Percentiles rank a stretch among this genome's conserved stretches.
phyloP scores from a whole-genome alignment of 164 flowering plant species.

The Magnolia sinica region DNA sequence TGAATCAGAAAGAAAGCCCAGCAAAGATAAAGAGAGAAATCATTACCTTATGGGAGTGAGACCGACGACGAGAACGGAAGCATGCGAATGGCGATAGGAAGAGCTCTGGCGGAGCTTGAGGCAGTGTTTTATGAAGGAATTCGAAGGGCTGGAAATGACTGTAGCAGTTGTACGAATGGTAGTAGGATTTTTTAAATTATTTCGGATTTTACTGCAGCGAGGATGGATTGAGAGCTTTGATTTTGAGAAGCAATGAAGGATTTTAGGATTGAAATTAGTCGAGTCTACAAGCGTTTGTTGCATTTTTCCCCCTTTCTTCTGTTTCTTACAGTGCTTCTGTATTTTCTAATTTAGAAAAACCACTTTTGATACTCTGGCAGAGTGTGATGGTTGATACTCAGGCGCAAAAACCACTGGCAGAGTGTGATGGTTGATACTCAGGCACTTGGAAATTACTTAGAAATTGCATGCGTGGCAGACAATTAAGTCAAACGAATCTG shows the following conservation, averaged over 20 bases:
- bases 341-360: no score
- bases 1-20: neutral
- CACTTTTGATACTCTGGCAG: no score
- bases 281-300: neutral
- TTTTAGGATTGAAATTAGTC: neutral
- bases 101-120: conserved; percentile 81
- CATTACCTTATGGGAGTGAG: conserved; percentile 71
- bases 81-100: conserved; percentile 74
- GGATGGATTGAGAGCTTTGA: neutral
- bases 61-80: conserved; percentile 79
- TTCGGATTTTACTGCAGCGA: neutral
- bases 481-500: no score
- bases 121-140: conserved; percentile 89
- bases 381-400: no score
- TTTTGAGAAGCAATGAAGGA: neutral
- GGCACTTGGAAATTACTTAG: no score
- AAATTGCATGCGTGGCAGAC: no score
- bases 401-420: no score
- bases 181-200: neutral
- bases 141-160: conserved; percentile 61
- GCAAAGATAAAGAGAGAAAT: neutral
- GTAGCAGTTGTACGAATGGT: neutral
- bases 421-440: no score
- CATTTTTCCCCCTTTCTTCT: neutral
- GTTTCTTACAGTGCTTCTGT: no score